A percentile compares a stretch with the other conserved stretches of the same genome.
These are phyloP conservation scores for Ophiostoma quercus DNA, from an alignment of 2,329 filamentous ascomycete species.

Conservation along the genomic window DNA sequence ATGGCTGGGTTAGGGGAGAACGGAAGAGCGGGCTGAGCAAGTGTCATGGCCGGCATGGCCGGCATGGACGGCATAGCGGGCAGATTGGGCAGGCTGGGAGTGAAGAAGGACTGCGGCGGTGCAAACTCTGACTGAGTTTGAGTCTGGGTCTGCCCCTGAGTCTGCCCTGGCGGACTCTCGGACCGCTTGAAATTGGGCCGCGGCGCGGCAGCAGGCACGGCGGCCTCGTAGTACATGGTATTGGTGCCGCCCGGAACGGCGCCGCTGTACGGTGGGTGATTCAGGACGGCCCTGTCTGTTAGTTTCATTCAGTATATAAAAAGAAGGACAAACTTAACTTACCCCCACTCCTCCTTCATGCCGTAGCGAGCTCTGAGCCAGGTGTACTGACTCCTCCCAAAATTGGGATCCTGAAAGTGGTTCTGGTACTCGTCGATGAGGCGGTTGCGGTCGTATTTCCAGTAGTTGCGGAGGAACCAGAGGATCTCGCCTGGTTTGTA, in stretches of 20 bases:
- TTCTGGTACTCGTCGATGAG: constrained; percentile 22
- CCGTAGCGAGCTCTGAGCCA: constrained; percentile 28
- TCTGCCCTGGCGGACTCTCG: neutral
- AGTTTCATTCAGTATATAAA: too few relatives aligned
- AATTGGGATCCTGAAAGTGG: constrained; percentile 22
- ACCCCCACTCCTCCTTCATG: constrained; percentile 29
- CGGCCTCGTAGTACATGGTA: constrained; percentile 23
- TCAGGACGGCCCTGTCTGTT: constrained; percentile 23
- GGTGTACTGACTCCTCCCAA: constrained; percentile 28
- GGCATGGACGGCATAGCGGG: too few relatives aligned
- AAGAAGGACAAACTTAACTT: too few relatives aligned
- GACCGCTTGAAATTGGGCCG: constrained; percentile 16
- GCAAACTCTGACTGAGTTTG: neutral
- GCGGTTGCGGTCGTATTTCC: constrained; percentile 23
- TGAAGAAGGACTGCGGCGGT: too few relatives aligned
- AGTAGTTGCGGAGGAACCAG: constrained; percentile 28
- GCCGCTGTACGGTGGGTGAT: constrained; percentile 25
- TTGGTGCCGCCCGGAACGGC: constrained; percentile 23
- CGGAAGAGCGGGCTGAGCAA: too few relatives aligned
- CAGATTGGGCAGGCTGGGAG: too few relatives aligned
- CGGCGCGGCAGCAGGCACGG: constrained; percentile 19
- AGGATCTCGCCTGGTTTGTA: constrained; percentile 26
- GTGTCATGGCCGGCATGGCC: too few relatives aligned
- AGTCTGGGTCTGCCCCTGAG: too few relatives aligned
- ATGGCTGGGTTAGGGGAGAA: too few relatives aligned